Conservation (phyloP, 1,139 yeast species). For the Yamadazyma kanchanaburiensis region DNA sequence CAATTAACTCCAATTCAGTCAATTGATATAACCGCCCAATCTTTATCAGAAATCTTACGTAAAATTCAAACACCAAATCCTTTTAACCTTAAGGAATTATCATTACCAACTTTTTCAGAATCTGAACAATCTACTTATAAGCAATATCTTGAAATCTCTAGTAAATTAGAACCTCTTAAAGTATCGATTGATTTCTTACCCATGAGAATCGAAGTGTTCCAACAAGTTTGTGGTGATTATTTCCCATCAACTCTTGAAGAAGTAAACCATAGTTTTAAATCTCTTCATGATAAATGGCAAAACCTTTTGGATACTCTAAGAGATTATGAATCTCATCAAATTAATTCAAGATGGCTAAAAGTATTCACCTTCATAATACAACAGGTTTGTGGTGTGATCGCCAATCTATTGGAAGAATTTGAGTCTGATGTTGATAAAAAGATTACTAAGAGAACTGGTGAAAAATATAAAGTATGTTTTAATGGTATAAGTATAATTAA, state of each 20-base stretch:
- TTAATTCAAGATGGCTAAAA: conserved; percentile 56
- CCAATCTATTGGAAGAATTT: conserved; percentile 23
- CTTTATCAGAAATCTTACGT: conserved; percentile 25
- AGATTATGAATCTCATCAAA: conserved; percentile 40
- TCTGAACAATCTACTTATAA: conserved; percentile 27
- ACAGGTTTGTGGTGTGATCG: conserved; percentile 33
- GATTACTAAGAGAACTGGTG: conserved; percentile 14
- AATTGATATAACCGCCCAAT: neutral
- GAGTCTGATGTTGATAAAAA: conserved; percentile 7
- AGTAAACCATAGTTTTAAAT: conserved; percentile 38
- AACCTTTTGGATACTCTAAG: conserved; percentile 30
- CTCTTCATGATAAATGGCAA: conserved; percentile 37
- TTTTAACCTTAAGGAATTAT: conserved; percentile 18
- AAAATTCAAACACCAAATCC: conserved; percentile 28
- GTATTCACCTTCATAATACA: conserved; percentile 43
- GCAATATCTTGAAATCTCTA: conserved; percentile 26
- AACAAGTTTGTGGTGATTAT: conserved; percentile 17
- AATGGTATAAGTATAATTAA: conserved; percentile 29
- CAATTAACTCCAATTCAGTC: conserved; percentile 4
- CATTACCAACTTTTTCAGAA: conserved; percentile 31
- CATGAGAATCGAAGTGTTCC: conserved; percentile 46
- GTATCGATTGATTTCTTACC: conserved; percentile 65
- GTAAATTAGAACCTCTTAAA: conserved; percentile 46
- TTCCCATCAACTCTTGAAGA: conserved; percentile 30
- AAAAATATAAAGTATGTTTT: conserved; percentile 30